These are phyloP conservation scores for Trichophyton equinum DNA, from an alignment of 2,329 filamentous ascomycete species.

Conservation along the genomic window DNA sequence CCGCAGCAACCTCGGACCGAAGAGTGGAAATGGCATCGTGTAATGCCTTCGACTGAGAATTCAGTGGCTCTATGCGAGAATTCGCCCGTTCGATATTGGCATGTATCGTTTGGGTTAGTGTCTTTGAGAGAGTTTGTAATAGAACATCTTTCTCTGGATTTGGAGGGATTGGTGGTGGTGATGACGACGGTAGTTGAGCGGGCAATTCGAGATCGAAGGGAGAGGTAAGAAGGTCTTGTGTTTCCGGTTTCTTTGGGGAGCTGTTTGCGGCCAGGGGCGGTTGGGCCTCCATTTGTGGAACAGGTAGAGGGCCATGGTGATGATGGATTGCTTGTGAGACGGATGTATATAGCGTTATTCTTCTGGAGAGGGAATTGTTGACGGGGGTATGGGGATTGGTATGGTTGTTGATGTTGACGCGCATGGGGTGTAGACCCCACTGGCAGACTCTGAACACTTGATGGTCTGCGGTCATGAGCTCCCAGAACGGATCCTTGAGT, in stretches of 20 bases:
- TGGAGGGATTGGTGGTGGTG: conserved; percentile 76
- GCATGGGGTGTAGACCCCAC: background rate
- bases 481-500: background rate
- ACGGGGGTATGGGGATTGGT: background rate
- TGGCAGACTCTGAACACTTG: background rate
- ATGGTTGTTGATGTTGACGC: conserved; percentile 5
- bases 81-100: conserved; percentile 59
- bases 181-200: conserved; percentile 29
- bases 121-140: conserved; percentile 59
- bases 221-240: conserved; percentile 49
- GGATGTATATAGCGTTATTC: background rate
- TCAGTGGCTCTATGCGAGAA: conserved; percentile 60
- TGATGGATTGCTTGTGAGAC: conserved; percentile 13
- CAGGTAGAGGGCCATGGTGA: conserved; percentile 22
- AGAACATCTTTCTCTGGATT: conserved; percentile 93
- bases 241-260: conserved; percentile 21
- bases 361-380: conserved; percentile 15
- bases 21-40: conserved; percentile 55
- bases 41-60: conserved; percentile 69
- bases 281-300: background rate
- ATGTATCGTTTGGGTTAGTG: conserved; percentile 56
- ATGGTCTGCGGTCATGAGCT: background rate
- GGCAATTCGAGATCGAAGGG: conserved; percentile 49
- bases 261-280: conserved; percentile 13
- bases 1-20: conserved; percentile 57